These are phyloP conservation scores for Chaetomium olivaceum DNA, from an alignment of 2,329 filamentous ascomycete genomes.

Conservation along the genomic window DNA sequence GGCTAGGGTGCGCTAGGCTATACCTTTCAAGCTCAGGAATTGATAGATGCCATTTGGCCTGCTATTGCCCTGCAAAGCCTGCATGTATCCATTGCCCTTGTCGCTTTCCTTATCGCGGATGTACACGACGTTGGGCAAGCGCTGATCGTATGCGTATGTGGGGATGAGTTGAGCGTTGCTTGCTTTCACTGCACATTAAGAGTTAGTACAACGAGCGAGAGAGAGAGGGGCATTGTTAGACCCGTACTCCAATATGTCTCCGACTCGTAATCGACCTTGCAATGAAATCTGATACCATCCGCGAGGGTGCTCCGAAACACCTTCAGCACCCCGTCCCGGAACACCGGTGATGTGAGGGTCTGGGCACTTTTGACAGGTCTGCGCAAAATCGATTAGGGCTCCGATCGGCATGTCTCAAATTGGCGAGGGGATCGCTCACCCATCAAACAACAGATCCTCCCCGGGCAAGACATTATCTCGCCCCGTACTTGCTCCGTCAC, in stretches of 20 bases:
- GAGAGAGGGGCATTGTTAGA: no score
- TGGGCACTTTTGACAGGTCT: constrained; percentile 33
- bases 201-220: neutral
- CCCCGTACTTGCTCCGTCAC: constrained; percentile 33
- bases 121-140: constrained; percentile 33
- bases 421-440: constrained; percentile 20
- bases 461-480: constrained; percentile 37
- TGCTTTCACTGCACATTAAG: constrained; percentile 31
- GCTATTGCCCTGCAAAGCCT: constrained; percentile 23
- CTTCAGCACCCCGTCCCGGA: constrained; percentile 33
- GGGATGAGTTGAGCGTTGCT: constrained; percentile 35
- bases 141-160: constrained; percentile 36
- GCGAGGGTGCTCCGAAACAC: constrained; percentile 36
- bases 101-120: constrained; percentile 35
- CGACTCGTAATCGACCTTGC: constrained; percentile 33
- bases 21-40: constrained; percentile 30
- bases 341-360: constrained; percentile 28
- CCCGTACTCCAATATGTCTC: constrained; percentile 36
- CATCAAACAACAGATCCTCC: constrained; percentile 36
- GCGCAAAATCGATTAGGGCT: constrained; percentile 10
- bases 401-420: neutral
- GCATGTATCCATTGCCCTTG: constrained; percentile 25
- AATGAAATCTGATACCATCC: constrained; percentile 35
- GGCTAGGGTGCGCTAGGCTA: no score
- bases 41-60: constrained; percentile 35